phyloP scores from a whole-genome alignment of 352 stramenopile species.

The Halophytophthora polymorphica region DNA sequence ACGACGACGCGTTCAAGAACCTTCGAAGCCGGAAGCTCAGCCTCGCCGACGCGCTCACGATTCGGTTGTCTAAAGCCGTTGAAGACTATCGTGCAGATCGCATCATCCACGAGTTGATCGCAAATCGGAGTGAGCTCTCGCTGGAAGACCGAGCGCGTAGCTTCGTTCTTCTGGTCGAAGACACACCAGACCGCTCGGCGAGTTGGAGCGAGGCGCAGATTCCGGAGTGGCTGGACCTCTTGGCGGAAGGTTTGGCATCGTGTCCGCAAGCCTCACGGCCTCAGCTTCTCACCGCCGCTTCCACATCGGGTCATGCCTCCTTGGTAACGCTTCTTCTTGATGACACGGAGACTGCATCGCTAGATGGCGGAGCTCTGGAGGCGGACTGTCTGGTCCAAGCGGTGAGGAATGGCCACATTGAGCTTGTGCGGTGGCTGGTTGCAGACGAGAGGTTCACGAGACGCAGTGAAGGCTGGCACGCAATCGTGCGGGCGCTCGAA shows the following conservation, averaged over 20 bases:
- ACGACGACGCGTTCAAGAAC: slow-evolving; percentile 15
- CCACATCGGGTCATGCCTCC: slow-evolving; percentile 12
- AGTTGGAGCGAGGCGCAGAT: slow-evolving; percentile 1
- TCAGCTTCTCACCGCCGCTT: slow-evolving; percentile 17
- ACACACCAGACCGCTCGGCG: neutral
- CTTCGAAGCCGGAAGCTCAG: slow-evolving; percentile 11
- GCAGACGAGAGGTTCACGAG: slow-evolving; percentile 11
- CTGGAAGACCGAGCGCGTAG: slow-evolving; percentile 21
- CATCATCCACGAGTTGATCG: slow-evolving; percentile 14
- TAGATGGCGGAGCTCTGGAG: slow-evolving; percentile 11
- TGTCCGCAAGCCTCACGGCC: slow-evolving; percentile 8
- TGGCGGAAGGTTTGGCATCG: slow-evolving; percentile 9
- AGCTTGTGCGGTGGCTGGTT: slow-evolving; percentile 10
- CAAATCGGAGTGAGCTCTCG: slow-evolving; percentile 12
- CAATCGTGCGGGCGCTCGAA: slow-evolving; percentile 14
- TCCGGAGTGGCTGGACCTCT: slow-evolving; percentile 7
- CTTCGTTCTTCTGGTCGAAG: slow-evolving; percentile 18
- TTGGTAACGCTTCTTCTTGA: slow-evolving; percentile 17
- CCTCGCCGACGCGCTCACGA: slow-evolving; percentile 11
- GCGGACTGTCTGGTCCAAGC: slow-evolving; percentile 20
- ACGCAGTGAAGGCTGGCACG: slow-evolving; percentile 8
- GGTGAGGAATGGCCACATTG: slow-evolving; percentile 8
- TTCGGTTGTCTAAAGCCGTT: neutral
- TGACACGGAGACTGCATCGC: slow-evolving; percentile 8
- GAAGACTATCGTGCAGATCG: too few relatives aligned